Conservation (phyloP, 208 protist species). For the Trypanosoma rangeli region DNA sequence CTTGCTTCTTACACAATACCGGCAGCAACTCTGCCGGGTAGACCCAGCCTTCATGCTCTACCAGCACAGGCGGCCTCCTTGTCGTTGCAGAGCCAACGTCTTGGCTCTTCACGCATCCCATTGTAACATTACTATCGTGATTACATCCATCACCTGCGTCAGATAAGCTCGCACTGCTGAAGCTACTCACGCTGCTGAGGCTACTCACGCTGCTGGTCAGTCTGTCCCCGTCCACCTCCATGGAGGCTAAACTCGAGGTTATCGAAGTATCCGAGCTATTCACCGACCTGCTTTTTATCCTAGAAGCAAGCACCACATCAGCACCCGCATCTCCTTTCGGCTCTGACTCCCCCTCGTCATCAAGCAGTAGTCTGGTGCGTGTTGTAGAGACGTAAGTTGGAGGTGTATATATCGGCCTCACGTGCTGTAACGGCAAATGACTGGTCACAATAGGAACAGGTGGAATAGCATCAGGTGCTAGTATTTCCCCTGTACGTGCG, state of each 20-base stretch:
- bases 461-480: background rate
- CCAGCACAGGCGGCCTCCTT: slow-evolving; percentile 19
- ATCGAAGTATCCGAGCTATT: background rate
- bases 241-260: slow-evolving; percentile 18
- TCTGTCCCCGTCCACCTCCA: background rate
- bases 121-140: background rate
- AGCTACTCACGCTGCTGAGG: background rate
- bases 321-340: background rate
- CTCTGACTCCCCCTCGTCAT: background rate
- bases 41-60: slow-evolving; percentile 63
- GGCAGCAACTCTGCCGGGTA: slow-evolving; percentile 51
- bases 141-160: background rate
- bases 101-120: background rate
- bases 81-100: background rate
- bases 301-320: slow-evolving; percentile 10
- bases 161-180: background rate
- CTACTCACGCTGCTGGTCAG: background rate
- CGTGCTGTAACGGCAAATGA: background rate
- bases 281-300: background rate
- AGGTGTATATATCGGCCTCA: background rate
- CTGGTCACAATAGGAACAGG: background rate
- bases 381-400: background rate
- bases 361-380: slow-evolving; percentile 12
- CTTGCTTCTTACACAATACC: background rate
- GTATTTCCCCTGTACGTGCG: background rate